phyloP scores from a whole-genome alignment of 1,139 yeast species.

The Candida sojae region DNA sequence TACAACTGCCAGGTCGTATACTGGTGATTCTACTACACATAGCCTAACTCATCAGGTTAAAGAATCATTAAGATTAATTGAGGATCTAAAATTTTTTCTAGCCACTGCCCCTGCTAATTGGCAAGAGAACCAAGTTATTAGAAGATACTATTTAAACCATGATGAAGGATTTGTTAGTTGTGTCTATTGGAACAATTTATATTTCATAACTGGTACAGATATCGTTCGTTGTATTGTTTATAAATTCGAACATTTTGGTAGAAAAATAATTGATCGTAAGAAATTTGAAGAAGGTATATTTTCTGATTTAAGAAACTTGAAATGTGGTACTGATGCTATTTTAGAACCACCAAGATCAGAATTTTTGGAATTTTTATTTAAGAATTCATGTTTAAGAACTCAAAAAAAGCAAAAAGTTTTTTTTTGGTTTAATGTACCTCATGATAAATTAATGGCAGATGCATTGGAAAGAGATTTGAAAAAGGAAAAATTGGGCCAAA shows the following conservation, averaged over 20 bases:
- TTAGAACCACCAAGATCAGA: slow-evolving; percentile 87
- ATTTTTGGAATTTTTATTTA: slow-evolving; percentile 80
- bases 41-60: slow-evolving; percentile 21
- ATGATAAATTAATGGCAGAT: slow-evolving; percentile 89
- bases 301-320: slow-evolving; percentile 83
- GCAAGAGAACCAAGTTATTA: slow-evolving; percentile 85
- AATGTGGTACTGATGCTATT: slow-evolving; percentile 86
- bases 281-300: slow-evolving; percentile 97
- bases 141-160: slow-evolving; percentile 81
- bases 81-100: slow-evolving; percentile 78
- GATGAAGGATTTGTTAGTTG: slow-evolving; percentile 93
- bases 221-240: slow-evolving; percentile 90
- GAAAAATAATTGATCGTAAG: slow-evolving; percentile 80
- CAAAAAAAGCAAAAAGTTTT: slow-evolving; percentile 97
- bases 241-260: slow-evolving; percentile 87
- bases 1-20: slow-evolving; percentile 1
- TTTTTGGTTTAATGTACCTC: slow-evolving; percentile 96
- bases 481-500: slow-evolving; percentile 61
- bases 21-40: neutral
- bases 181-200: slow-evolving; percentile 88
- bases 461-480: slow-evolving; percentile 92
- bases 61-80: slow-evolving; percentile 64
- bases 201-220: slow-evolving; percentile 93
- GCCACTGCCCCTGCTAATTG: slow-evolving; percentile 95
- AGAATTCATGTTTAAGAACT: slow-evolving; percentile 85